These are phyloP conservation scores for Oryza brachyantha DNA, from an alignment of 176 grass and related monocot species.

Conservation along the genomic window DNA sequence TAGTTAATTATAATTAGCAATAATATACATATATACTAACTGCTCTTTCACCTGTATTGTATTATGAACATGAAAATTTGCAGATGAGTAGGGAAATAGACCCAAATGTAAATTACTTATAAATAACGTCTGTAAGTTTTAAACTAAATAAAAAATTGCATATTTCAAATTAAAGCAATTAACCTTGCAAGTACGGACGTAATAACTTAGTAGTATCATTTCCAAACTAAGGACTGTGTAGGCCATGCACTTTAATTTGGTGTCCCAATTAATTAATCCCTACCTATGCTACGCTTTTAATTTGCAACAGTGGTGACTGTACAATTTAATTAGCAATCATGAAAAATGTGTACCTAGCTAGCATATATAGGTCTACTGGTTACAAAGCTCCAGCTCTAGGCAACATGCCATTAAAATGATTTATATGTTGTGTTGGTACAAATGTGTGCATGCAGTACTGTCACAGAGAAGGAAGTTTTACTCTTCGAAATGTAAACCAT, in stretches of 20 bases:
- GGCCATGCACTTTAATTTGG: background rate
- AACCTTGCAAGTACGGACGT: background rate
- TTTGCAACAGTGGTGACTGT: background rate
- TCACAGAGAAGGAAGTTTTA: background rate
- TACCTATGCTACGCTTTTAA: background rate
- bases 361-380: background rate
- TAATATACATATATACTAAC: too few species aligned
- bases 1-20: background rate
- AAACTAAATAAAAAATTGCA: background rate
- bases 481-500: background rate
- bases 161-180: background rate
- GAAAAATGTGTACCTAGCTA: constrained; percentile 22
- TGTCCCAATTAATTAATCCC: background rate
- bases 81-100: background rate
- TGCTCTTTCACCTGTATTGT: background rate
- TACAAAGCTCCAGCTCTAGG: constrained; percentile 15
- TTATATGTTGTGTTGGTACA: background rate
- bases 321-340: constrained; percentile 17
- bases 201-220: too few species aligned
- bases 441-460: constrained; percentile 1
- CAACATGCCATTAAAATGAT: constrained; percentile 13
- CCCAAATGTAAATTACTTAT: background rate
- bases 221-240: background rate
- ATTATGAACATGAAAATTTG: background rate
- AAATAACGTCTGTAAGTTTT: background rate